These are phyloP conservation scores for Sesbania bispinosa DNA, from an alignment of 306 rosid genomes.

Conservation along the genomic window DNA sequence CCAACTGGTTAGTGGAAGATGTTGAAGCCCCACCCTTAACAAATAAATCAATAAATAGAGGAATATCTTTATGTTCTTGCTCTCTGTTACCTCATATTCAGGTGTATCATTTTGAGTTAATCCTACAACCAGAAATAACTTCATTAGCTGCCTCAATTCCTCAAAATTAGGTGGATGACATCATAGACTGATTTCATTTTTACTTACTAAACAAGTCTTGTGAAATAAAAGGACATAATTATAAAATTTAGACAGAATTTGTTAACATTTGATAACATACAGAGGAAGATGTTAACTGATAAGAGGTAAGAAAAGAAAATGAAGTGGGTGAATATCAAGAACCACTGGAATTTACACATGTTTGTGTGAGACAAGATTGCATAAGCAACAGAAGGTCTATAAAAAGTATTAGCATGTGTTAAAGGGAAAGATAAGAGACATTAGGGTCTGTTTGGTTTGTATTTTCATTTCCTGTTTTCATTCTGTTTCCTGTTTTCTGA, in stretches of 20 bases:
- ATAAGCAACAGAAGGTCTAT: background rate
- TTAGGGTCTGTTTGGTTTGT: too few relatives aligned
- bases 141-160: background rate
- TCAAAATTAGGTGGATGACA: background rate
- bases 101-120: background rate
- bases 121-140: background rate
- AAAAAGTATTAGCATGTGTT: too few relatives aligned
- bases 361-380: background rate
- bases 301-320: too few relatives aligned
- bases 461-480: too few relatives aligned
- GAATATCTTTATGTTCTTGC: background rate
- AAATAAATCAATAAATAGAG: background rate
- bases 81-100: slow-evolving; percentile 22
- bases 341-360: too few relatives aligned
- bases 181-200: background rate
- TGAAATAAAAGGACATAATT: background rate
- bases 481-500: too few relatives aligned
- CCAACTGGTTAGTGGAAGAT: background rate
- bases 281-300: too few relatives aligned
- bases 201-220: background rate
- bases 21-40: background rate
- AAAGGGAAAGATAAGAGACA: too few relatives aligned
- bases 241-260: background rate
- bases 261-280: background rate
- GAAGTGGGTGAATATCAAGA: too few relatives aligned